Evolutionary conservation across 805 yeast genomes (phyloP).

Genomic region (Candida manassasensis): DNA sequence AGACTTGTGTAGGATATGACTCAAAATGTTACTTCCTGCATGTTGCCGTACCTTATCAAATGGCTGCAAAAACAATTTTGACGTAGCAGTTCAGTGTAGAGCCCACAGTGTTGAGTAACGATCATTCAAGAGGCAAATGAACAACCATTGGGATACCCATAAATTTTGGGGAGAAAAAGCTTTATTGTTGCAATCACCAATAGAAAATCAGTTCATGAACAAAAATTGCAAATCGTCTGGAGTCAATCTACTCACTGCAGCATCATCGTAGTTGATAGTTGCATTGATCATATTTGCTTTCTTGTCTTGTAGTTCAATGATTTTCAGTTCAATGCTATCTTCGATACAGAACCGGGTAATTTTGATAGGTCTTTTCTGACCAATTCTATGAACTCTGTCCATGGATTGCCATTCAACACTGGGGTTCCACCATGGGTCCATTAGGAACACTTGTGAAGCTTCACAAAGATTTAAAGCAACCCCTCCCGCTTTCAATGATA

Average conservation of each 20-base stretch:
- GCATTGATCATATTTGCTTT: slow-evolving; percentile 98
- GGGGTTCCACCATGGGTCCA: slow-evolving; percentile 99
- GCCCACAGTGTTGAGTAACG: too few relatives aligned
- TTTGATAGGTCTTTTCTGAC: slow-evolving; percentile 90
- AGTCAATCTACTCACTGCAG: slow-evolving; percentile 81
- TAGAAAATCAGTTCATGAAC: slow-evolving; percentile 79
- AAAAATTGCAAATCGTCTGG: slow-evolving; percentile 94
- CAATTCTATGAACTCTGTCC: slow-evolving; percentile 96
- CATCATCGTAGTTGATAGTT: slow-evolving; percentile 87
- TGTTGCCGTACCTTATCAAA: background rate
- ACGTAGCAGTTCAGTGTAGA: too few relatives aligned
- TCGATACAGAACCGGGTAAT: slow-evolving; percentile 92
- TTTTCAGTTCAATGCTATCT: slow-evolving; percentile 94
- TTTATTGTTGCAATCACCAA: too few relatives aligned
- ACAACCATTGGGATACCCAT: too few relatives aligned
- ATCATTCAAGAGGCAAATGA: too few relatives aligned
- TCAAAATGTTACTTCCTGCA: background rate
- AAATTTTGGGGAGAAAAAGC: too few relatives aligned
- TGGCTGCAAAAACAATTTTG: slow-evolving; percentile 3
- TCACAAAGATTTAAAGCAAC: slow-evolving; percentile 95
- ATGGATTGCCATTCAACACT: slow-evolving; percentile 98
- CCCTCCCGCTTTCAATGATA: slow-evolving; percentile 97
- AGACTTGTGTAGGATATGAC: background rate
- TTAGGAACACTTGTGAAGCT: slow-evolving; percentile 90
- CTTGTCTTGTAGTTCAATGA: slow-evolving; percentile 92